A percentile compares a stretch with the other conserved stretches of the same genome.
Evolutionary conservation across 805 yeast genomes (phyloP).

Genomic region (Candida nemodendra): DNA sequence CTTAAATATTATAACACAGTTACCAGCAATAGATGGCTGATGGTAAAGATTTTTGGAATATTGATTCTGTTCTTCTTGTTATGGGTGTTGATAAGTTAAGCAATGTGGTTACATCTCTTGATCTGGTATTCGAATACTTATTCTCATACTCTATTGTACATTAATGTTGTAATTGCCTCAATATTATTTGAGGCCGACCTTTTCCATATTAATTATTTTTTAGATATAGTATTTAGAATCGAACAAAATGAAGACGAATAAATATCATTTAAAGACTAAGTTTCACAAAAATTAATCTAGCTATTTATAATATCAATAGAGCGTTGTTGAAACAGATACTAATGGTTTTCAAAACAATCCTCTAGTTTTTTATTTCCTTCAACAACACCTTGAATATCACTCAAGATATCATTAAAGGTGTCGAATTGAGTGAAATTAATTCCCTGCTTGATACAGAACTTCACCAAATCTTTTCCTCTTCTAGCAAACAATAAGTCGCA

Average conservation of each 20-base stretch:
- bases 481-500: slow-evolving; percentile 93
- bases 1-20: slow-evolving; percentile 86
- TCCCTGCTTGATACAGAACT: slow-evolving; percentile 73
- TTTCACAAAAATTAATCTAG: no score
- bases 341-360: slow-evolving; percentile 37
- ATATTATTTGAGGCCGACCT: no score
- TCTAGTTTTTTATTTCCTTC: slow-evolving; percentile 38
- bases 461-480: slow-evolving; percentile 84
- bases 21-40: slow-evolving; percentile 89
- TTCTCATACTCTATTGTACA: no score
- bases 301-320: no score
- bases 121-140: no score
- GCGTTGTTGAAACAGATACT: no score
- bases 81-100: slow-evolving; percentile 81
- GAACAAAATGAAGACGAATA: no score
- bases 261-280: no score
- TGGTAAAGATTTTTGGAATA: slow-evolving; percentile 84
- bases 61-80: slow-evolving; percentile 70
- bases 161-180: no score
- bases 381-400: slow-evolving; percentile 55
- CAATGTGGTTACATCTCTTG: no score
- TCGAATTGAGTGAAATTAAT: slow-evolving; percentile 86
- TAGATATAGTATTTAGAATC: no score
- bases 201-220: no score
- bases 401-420: slow-evolving; percentile 69